phyloP scores from a whole-genome alignment of 352 stramenopile species.

The Pythium aristosporum region DNA sequence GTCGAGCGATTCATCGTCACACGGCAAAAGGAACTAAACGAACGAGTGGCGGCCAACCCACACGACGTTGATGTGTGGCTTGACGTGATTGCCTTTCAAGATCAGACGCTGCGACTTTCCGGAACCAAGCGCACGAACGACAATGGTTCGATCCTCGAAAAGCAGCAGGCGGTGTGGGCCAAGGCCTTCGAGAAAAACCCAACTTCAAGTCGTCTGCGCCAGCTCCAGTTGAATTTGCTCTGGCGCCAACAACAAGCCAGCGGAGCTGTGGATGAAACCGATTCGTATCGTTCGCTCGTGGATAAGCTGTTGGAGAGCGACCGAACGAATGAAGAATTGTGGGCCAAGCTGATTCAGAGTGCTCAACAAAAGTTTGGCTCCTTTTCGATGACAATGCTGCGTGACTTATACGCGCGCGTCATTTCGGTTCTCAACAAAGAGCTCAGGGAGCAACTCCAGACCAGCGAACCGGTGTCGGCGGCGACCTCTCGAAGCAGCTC shows the following conservation, averaged over 20 bases:
- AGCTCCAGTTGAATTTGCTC: slow-evolving; percentile 52
- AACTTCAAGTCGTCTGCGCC: slow-evolving; percentile 38
- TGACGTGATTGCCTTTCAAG: slow-evolving; percentile 74
- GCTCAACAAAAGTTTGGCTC: slow-evolving; percentile 62
- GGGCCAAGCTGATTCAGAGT: slow-evolving; percentile 50
- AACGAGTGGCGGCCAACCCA: slow-evolving; percentile 27
- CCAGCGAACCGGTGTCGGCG: not conserved
- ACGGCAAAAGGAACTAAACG: slow-evolving; percentile 44
- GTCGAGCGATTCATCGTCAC: slow-evolving; percentile 63
- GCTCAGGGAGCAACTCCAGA: slow-evolving; percentile 13
- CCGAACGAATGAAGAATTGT: slow-evolving; percentile 47
- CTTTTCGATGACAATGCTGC: slow-evolving; percentile 69
- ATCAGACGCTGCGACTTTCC: slow-evolving; percentile 46
- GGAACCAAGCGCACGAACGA: slow-evolving; percentile 5
- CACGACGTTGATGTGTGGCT: slow-evolving; percentile 55
- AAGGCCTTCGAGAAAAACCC: slow-evolving; percentile 58
- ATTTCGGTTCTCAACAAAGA: slow-evolving; percentile 48
- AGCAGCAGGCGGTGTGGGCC: slow-evolving; percentile 61
- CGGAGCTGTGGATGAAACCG: slow-evolving; percentile 13
- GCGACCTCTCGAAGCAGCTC: not conserved
- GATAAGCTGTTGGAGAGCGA: slow-evolving; percentile 56
- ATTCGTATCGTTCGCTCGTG: slow-evolving; percentile 40
- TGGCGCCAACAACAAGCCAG: slow-evolving; percentile 25
- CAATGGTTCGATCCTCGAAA: slow-evolving; percentile 44
- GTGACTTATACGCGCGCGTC: slow-evolving; percentile 69